Base-by-base conservation (phyloP, 2,329 filamentous ascomycete species). In the Colletotrichum chlorophyti region DNA sequence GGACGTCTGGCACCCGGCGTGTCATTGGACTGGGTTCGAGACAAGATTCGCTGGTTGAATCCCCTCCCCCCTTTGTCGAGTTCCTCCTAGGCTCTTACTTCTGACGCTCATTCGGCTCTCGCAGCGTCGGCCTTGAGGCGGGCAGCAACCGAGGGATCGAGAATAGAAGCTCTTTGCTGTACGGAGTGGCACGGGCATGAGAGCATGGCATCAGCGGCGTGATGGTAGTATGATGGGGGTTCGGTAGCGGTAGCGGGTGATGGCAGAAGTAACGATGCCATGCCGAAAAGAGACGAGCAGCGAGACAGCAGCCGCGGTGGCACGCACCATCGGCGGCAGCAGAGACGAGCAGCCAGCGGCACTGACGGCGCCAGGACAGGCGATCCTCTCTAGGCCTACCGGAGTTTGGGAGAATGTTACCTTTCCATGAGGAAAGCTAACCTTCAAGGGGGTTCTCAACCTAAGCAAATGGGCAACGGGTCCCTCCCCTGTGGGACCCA, bases 401-500 rank as follows among this genome's bases (percentile, higher is more conserved):
- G 26, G 27, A n/a, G n/a, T n/a, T n/a, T n/a, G 15, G 26, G n/a
- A 31, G 15, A 15, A 8, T 23, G 15, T n/a, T n/a, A n/a, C n/a
- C n/a, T n/a, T n/a, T n/a, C n/a, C n/a, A n/a, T n/a, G n/a, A n/a
- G n/a, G 38, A 52, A 40, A 52, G 49, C 27, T 52, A 43, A 52
- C 49, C n/a, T n/a, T n/a, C n/a, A n/a, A n/a, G n/a, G n/a, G n/a
- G n/a, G n/a, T n/a, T n/a, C n/a, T n/a, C n/a, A n/a, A n/a, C n/a
- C n/a, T n/a, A n/a, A n/a, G n/a, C n/a, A n/a, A n/a, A 58, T 42
- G 54, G 50, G 50, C 42, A 54, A 59, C 50, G 55, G 49, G n/a
- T n/a, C n/a, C n/a, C n/a, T 35, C 41, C 54, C 34, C 49, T 47
- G 41, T 41, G 41, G 14, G 14, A 43, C 35, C 40, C 29, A 42